Percentiles rank a stretch among this genome's conserved stretches.
Conservation (phyloP, 1,284 basidiomycete genomes). For the Cutaneotrichosporon mucoides region DNA sequence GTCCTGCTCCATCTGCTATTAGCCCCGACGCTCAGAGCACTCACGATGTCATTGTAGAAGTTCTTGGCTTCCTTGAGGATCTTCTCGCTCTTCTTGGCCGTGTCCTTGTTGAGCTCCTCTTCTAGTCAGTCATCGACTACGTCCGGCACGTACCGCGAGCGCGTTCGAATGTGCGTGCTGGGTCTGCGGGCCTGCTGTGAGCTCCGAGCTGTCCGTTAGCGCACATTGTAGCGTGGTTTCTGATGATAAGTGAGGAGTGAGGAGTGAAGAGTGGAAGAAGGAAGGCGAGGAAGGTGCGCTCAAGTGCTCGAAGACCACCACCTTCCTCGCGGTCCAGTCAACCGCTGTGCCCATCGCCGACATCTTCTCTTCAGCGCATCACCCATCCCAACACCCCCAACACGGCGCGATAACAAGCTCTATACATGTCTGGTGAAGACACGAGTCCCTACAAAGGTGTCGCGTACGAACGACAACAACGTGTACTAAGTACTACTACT, state of each 20-base stretch:
- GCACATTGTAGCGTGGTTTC: no score
- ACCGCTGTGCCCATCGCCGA: no score
- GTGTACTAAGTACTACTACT: background rate
- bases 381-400: no score
- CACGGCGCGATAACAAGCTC: background rate
- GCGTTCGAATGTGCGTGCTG: no score
- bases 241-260: background rate
- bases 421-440: slow-evolving; percentile 3
- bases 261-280: background rate
- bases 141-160: no score
- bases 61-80: background rate
- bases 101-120: no score
- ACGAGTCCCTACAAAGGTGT: background rate
- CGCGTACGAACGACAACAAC: no score
- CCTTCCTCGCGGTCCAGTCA: background rate
- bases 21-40: background rate
- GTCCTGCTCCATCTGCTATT: background rate
- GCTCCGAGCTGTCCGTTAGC: no score
- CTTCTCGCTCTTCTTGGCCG: background rate
- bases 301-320: background rate
- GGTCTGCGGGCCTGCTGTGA: background rate
- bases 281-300: background rate
- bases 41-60: background rate
- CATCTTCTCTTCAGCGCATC: background rate
- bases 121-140: background rate